These are phyloP conservation scores for Cyathus striatus DNA, from an alignment of 768 basidiomycete species.

Conservation along the genomic window DNA sequence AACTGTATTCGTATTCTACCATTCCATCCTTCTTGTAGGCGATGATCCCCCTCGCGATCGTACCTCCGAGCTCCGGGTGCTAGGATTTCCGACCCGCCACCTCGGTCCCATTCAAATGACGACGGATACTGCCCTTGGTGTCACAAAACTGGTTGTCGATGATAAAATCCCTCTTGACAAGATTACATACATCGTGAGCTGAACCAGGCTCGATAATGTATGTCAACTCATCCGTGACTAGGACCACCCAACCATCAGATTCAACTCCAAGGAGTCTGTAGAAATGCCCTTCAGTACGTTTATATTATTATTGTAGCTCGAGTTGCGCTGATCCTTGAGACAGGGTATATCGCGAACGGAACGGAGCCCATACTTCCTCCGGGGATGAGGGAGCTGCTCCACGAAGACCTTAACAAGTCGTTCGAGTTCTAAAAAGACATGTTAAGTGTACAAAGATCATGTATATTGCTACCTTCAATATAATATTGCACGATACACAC, in stretches of 20 bases:
- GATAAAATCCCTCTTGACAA: constrained; percentile 69
- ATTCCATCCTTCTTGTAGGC: constrained; percentile 36
- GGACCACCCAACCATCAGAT: constrained; percentile 88
- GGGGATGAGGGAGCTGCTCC: constrained; percentile 84
- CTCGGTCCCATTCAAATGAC: constrained; percentile 95
- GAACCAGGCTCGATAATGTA: neutral
- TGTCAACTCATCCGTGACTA: constrained; percentile 18
- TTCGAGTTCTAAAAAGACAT: constrained; percentile 65
- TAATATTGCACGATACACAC: neutral
- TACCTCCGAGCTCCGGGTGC: constrained; percentile 78
- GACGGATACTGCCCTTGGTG: constrained; percentile 93
- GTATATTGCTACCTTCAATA: too few species aligned
- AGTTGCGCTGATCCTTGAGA: neutral
- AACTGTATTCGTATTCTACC: too few species aligned
- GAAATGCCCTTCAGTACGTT: constrained; percentile 96
- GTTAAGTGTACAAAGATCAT: too few species aligned
- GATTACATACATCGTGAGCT: constrained; percentile 68
- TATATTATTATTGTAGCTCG: neutral
- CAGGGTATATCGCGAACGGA: constrained; percentile 45
- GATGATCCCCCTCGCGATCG: constrained; percentile 96
- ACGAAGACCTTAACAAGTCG: constrained; percentile 80
- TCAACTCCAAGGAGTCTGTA: constrained; percentile 84
- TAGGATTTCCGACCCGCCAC: constrained; percentile 85
- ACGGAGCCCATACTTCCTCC: constrained; percentile 75
- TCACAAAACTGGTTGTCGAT: constrained; percentile 77